phyloP scores from a whole-genome alignment of 495 filamentous ascomycete genomes.

The Tuber microsphaerosporum region DNA sequence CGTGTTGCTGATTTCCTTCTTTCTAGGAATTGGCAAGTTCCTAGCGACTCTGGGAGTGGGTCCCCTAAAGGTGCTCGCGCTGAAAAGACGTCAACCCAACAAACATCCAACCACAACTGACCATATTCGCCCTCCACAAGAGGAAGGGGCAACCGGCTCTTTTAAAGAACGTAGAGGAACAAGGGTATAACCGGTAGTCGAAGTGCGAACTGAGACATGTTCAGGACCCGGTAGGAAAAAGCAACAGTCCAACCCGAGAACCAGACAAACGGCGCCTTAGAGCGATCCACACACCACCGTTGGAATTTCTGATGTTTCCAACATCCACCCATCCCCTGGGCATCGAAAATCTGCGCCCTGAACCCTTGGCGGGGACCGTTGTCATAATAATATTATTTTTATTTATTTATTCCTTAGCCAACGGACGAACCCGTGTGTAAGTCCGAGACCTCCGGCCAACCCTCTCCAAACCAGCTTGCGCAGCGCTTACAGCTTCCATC shows the following conservation, averaged over 20 bases:
- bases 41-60: not conserved
- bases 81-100: constrained; percentile 4
- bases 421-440: not conserved
- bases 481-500: constrained; percentile 3
- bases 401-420: not conserved
- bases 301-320: constrained; percentile 90
- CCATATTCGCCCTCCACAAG: not conserved
- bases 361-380: constrained; percentile 47
- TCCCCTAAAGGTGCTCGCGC: not conserved
- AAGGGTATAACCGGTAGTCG: not conserved
- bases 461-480: not conserved
- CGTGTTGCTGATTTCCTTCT: not conserved
- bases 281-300: constrained; percentile 89
- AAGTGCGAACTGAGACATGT: not conserved
- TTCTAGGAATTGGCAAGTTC: not conserved
- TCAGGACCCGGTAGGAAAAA: constrained; percentile 10
- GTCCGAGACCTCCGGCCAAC: not conserved
- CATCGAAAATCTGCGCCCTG: constrained; percentile 81
- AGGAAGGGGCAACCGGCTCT: constrained; percentile 1
- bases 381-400: constrained; percentile 3
- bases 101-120: not conserved
- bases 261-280: constrained; percentile 57
- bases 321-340: constrained; percentile 79
- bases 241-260: constrained; percentile 23
- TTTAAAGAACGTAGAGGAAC: not conserved